Conservation (phyloP, 768 basidiomycete species). For the Termitomyces sp. region DNA sequence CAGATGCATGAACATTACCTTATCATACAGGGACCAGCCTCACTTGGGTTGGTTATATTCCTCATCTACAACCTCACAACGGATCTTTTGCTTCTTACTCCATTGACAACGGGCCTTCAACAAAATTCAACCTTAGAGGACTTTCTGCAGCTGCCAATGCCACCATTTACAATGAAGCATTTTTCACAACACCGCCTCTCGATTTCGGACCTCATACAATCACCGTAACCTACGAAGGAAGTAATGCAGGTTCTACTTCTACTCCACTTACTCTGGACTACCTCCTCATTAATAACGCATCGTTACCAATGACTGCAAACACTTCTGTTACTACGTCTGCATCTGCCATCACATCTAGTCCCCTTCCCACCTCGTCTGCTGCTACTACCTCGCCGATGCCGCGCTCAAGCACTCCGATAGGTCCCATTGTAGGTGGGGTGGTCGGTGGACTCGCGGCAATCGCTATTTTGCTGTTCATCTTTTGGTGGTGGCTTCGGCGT, state of each 20-base stretch:
- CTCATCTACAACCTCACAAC: neutral
- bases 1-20: neutral
- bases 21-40: conserved; percentile 4
- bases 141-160: neutral
- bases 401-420: conserved; percentile 1
- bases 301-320: neutral
- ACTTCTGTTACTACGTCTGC: neutral
- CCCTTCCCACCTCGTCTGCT: neutral
- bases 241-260: neutral
- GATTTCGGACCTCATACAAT: conserved; percentile 2
- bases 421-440: conserved; percentile 10
- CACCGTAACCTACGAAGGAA: conserved; percentile 6
- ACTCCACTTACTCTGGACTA: conserved; percentile 7
- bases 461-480: neutral
- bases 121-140: neutral
- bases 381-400: neutral
- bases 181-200: conserved; percentile 3
- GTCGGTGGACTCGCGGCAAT: conserved; percentile 1
- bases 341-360: neutral
- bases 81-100: neutral
- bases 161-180: conserved; percentile 1
- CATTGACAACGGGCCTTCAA: neutral
- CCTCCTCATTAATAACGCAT: conserved; percentile 1
- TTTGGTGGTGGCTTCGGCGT: conserved; percentile 2
- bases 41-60: conserved; percentile 8